Conservation (phyloP, 2,329 filamentous ascomycete species). For the Penicillium griseofulvum region DNA sequence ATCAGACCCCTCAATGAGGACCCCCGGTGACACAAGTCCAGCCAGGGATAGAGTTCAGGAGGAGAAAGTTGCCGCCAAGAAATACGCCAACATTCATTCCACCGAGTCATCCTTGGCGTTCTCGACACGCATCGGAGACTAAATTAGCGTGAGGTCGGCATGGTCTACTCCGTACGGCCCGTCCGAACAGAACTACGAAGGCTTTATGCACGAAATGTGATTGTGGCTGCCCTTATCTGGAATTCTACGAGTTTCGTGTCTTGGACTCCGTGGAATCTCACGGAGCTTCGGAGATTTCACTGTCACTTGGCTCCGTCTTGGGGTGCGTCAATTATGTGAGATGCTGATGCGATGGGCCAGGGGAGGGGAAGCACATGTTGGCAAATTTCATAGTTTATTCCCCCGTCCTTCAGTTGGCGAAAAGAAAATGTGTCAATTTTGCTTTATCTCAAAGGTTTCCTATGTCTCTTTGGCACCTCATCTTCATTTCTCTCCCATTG, state of each 20-base stretch:
- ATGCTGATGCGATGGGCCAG: background rate
- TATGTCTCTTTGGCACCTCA: background rate
- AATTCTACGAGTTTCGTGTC: background rate
- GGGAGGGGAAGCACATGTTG: background rate
- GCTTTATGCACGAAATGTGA: constrained; percentile 1
- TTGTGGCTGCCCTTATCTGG: background rate
- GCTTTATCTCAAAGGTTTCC: background rate
- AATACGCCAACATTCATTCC: constrained; percentile 13
- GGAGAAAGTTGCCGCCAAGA: constrained; percentile 16
- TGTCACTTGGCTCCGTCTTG: constrained; percentile 3
- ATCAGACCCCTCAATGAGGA: constrained; percentile 5
- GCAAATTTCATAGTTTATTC: background rate
- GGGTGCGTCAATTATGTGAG: constrained; percentile 1
- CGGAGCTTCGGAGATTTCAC: background rate
- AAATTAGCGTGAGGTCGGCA: background rate
- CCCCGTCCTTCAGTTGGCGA: background rate
- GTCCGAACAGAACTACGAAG: background rate
- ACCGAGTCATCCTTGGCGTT: constrained; percentile 20
- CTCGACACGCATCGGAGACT: constrained; percentile 7
- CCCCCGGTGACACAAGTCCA: constrained; percentile 4
- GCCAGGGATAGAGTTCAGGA: constrained; percentile 1
- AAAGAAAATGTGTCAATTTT: background rate
- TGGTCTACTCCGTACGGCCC: background rate
- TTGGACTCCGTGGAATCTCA: background rate
- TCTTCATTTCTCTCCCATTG: background rate